Conservation (phyloP, 1,284 basidiomycete genomes). For the Anthracocystis panici-leucophaei region DNA sequence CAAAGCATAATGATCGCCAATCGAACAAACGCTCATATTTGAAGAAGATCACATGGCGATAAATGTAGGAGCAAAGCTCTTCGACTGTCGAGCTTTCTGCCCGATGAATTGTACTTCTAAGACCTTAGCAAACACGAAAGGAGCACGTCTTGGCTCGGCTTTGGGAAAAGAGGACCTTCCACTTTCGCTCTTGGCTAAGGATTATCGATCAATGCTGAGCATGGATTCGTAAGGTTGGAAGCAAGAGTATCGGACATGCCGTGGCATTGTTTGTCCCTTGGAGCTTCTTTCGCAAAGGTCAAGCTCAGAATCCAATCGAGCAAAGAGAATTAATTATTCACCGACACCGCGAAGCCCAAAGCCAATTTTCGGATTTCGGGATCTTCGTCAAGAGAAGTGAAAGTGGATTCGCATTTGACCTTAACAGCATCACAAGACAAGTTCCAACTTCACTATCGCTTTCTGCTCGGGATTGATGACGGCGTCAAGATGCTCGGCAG, state of each 20-base stretch:
- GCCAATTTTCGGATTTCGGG: slow-evolving; percentile 5
- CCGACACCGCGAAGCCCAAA: background rate
- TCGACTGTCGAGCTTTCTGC: background rate
- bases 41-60: background rate
- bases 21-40: too few relatives aligned
- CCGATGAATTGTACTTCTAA: background rate
- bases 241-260: slow-evolving; percentile 4
- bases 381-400: background rate
- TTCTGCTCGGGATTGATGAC: background rate
- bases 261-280: background rate
- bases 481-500: slow-evolving; percentile 11
- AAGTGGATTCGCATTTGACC: background rate
- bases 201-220: background rate
- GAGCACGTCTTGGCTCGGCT: background rate
- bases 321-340: background rate
- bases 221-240: background rate
- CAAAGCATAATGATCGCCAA: too few relatives aligned
- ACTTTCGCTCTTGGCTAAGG: background rate
- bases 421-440: background rate
- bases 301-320: slow-evolving; percentile 10
- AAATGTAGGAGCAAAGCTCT: background rate
- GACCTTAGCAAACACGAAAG: background rate
- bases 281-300: slow-evolving; percentile 1
- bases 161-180: background rate
- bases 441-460: background rate